Evolutionary conservation across 257 asterid genomes (phyloP), one percentile per base, ranked within the genome.

Genomic region (Euphrasia confusa): DNA sequence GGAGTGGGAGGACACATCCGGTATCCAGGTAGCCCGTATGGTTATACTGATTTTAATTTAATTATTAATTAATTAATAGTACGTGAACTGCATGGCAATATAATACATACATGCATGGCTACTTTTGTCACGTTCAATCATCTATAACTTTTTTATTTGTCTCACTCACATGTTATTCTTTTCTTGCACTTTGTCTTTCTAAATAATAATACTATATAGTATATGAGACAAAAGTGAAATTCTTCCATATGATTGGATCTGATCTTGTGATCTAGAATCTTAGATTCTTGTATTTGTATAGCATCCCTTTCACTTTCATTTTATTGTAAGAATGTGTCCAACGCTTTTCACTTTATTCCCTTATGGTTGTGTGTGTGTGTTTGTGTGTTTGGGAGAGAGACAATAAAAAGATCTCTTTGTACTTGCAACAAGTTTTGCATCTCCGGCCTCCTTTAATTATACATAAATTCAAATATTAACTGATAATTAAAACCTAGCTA

Each of bases 321-420:
- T 49, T 74, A 21, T 21, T 21, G 79, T 72, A 79, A 74, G 86
- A 78, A 83, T 79, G 74, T 86, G 93, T 82, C 88, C 82, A 84
- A 63, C 54, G 44, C 90, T 82, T 91, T 90, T 76, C 93, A 84
- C 98, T 91, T 91, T 88, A 91, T 91, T 91, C 97, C 76, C 83
- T 89, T 76, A 75, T 67, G 6, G 21, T 48, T 47, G 54, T 47
- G 54, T 47, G 54, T 47, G 54, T 32, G 30, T 63, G 48, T 57
- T 17, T 47, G 52, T 39, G 55, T 14, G 55, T 17, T 61, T 28
- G 54, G 60, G 55, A 65, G 64, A 21, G 59, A 66, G 58, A 57
- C 0, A 1, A 50, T 13, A 58, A 72, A 81, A 64, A 72, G 68
- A 73, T 60, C 30, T 65, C 67, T 66, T 76, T 78, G 81, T 76